phyloP scores from a whole-genome alignment of 2,329 filamentous ascomycete species.

The Gyromitra esculenta region DNA sequence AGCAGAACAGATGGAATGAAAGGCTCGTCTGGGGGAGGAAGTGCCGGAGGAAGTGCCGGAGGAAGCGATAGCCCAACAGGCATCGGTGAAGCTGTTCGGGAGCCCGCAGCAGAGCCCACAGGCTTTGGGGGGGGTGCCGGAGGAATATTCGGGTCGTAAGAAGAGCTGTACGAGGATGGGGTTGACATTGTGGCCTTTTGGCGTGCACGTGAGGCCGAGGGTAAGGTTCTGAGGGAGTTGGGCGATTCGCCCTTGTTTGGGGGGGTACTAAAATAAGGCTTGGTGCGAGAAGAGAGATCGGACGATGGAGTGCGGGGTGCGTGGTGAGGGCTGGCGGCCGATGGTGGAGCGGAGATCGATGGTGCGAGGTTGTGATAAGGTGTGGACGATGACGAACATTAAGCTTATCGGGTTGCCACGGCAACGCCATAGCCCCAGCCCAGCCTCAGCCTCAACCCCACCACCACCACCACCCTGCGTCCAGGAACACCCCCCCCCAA shows the following conservation, averaged over 20 bases:
- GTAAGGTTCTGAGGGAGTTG: not conserved
- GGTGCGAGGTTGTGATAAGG: constrained; percentile 44
- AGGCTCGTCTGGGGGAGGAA: constrained; percentile 40
- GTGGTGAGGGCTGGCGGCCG: not conserved
- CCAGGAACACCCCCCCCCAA: constrained; percentile 7
- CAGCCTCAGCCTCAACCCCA: not conserved
- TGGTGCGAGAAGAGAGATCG: not conserved
- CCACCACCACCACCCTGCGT: not conserved
- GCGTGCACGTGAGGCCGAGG: constrained; percentile 5
- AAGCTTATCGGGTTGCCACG: constrained; percentile 46
- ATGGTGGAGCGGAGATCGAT: constrained; percentile 40
- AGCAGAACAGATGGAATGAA: constrained; percentile 65
- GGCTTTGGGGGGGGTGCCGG: constrained; percentile 78
- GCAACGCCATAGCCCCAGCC: constrained; percentile 7
- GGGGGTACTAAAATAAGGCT: not conserved
- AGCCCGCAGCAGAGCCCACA: constrained; percentile 72
- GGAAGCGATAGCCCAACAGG: constrained; percentile 59
- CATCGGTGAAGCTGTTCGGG: constrained; percentile 71
- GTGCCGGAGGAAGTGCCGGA: constrained; percentile 52
- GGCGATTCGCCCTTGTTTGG: not conserved
- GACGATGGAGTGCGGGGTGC: constrained; percentile 11
- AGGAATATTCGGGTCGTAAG: constrained; percentile 61
- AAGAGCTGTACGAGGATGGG: constrained; percentile 47
- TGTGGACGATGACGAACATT: constrained; percentile 38
- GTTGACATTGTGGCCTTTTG: constrained; percentile 41